These are phyloP conservation scores for Chaetomium sp. DNA, from an alignment of 2,329 filamentous ascomycete species.

Conservation along the genomic window DNA sequence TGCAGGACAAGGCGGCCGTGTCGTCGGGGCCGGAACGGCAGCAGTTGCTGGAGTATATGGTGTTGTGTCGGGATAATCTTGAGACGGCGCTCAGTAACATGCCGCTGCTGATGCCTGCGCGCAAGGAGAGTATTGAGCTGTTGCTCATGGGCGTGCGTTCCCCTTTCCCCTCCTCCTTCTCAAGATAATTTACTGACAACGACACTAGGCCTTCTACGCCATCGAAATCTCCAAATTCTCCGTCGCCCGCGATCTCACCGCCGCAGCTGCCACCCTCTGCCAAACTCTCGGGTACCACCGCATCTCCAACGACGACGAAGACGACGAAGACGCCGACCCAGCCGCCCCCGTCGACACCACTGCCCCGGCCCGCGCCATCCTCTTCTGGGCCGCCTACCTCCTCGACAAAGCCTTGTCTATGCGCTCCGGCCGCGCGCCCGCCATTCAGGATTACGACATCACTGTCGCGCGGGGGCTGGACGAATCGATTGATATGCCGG, in stretches of 20 bases:
- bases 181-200: not conserved
- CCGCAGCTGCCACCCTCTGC: constrained; percentile 52
- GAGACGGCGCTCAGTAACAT: constrained; percentile 46
- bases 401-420: constrained; percentile 54
- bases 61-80: constrained; percentile 41
- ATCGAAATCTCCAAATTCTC: constrained; percentile 57
- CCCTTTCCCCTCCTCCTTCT: not conserved
- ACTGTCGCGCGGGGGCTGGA: constrained; percentile 34
- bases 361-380: constrained; percentile 32
- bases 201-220: constrained; percentile 49
- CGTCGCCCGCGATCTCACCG: constrained; percentile 57
- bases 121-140: constrained; percentile 49
- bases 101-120: constrained; percentile 50
- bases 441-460: constrained; percentile 53
- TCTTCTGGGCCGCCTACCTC: constrained; percentile 48
- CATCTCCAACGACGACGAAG: constrained; percentile 20
- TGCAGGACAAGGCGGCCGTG: constrained; percentile 40
- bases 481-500: constrained; percentile 19
- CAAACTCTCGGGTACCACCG: constrained; percentile 58
- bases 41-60: constrained; percentile 31
- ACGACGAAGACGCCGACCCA: not conserved
- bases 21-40: constrained; percentile 27
- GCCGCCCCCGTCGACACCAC: no score
- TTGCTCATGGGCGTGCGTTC: constrained; percentile 49
- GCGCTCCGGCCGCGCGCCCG: constrained; percentile 50